Evolutionary conservation across 2,329 filamentous ascomycete species (phyloP).

Genomic region (Ilyonectria sp.): DNA sequence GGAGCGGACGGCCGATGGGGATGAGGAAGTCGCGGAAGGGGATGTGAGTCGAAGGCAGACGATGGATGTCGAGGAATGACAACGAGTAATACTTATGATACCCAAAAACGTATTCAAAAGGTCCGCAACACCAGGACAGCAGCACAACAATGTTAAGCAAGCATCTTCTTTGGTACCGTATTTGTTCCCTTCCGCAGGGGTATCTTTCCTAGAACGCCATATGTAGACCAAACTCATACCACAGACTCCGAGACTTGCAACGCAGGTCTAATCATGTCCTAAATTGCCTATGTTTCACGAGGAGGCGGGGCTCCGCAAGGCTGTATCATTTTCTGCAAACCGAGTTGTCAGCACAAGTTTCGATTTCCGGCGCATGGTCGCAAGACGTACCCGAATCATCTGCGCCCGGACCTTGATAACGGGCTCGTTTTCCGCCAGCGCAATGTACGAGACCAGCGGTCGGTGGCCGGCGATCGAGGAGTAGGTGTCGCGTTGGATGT

Average conservation of each 20-base stretch:
- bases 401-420: slow-evolving; percentile 83
- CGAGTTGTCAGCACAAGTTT: not conserved
- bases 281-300: slow-evolving; percentile 63
- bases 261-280: slow-evolving; percentile 1
- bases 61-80: slow-evolving; percentile 24
- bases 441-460: slow-evolving; percentile 88
- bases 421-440: slow-evolving; percentile 89
- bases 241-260: slow-evolving; percentile 16
- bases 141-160: slow-evolving; percentile 9
- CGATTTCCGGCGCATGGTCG: not conserved
- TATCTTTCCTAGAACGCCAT: slow-evolving; percentile 48
- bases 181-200: slow-evolving; percentile 35
- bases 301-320: slow-evolving; percentile 72
- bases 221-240: slow-evolving; percentile 22
- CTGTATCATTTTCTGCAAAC: slow-evolving; percentile 75
- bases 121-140: not conserved
- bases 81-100: slow-evolving; percentile 38
- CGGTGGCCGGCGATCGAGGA: slow-evolving; percentile 92
- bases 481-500: slow-evolving; percentile 94
- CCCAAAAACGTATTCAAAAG: slow-evolving; percentile 28
- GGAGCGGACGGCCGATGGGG: slow-evolving; percentile 37
- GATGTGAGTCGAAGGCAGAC: slow-evolving; percentile 32
- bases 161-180: slow-evolving; percentile 13
- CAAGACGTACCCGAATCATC: slow-evolving; percentile 78
- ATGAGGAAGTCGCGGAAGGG: slow-evolving; percentile 45